Base-by-base conservation (phyloP, 2,329 filamentous ascomycete species). In the Penicillium griseofulvum region DNA sequence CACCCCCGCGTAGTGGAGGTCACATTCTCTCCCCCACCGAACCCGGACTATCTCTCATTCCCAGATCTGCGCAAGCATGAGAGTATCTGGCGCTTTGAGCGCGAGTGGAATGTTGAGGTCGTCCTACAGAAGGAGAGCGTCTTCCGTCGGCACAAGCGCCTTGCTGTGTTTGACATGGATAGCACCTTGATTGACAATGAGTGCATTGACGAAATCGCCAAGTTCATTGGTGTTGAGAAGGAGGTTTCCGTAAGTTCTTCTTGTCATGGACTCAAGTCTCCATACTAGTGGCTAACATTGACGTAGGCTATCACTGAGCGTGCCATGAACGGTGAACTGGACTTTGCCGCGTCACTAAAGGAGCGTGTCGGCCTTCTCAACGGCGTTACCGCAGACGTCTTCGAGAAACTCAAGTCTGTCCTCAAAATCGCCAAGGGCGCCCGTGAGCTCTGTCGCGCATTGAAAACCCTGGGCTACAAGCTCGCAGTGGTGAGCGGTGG, bases 111-210 rank as follows among this genome's bases (percentile, higher is more conserved):
- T 67, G 87, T 94, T 38, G 90, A 95, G 73, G 87, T 93, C 14
- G 84, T 89, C 19, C 80, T 96, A 59, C 90, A 95, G 73, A 75
- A 75, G 38, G 89, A 93, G 68, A 83, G 79, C 29, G 80, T 93
- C 31, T 91, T 87, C 79, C 81, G 91, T 55, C 83, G 87, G 28
- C 85, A 95, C 74, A 92, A 92, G 62, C 85, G 93, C 9, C 80
- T 97, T 11, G 91, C 93, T 4, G 90, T 97, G 31, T 99, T 99
- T 69, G 94, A 99, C 74, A 99, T 99, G 94, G 94, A 99, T 77
- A 94, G 89, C 73, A 99, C 94, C 0, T 83, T 99, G 57, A 97
- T 99, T 71, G 89, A 93, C 51, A 92, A 99, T 73, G 94, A 99
- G 77, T 92, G 97, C 57, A 97, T 99, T 70, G 94, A 99, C 73